phyloP scores from a whole-genome alignment of 805 yeast species.

The Nakazawaea ishiwadae region DNA sequence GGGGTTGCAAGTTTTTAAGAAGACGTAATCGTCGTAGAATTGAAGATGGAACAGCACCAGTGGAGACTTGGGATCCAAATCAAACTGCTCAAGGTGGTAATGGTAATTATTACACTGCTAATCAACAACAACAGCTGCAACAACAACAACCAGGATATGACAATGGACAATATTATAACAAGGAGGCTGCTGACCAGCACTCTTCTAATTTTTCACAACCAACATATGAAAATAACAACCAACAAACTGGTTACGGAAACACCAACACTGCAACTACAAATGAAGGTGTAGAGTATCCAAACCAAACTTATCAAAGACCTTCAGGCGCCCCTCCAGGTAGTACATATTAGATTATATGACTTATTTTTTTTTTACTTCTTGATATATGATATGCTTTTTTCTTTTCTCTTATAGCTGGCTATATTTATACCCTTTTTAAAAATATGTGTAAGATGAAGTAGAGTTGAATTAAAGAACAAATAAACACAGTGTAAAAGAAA shows the following conservation, averaged over 20 bases:
- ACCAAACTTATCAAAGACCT: slow-evolving; percentile 12
- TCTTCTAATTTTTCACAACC: not conserved
- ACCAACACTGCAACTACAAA: not conserved
- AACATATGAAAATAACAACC: not conserved
- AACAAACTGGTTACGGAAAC: too few species aligned
- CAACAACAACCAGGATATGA: slow-evolving; percentile 1
- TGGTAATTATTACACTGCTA: slow-evolving; percentile 3
- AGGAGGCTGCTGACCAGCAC: not conserved
- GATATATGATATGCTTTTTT: not conserved
- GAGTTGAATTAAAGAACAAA: not conserved
- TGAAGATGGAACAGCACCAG: slow-evolving; percentile 9
- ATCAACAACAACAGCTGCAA: slow-evolving; percentile 3
- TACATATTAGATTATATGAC: not conserved
- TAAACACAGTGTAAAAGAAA: too few species aligned
- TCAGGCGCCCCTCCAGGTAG: slow-evolving; percentile 4
- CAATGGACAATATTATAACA: not conserved
- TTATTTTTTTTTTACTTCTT: too few species aligned
- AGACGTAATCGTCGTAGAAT: slow-evolving; percentile 4
- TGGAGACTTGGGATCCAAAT: slow-evolving; percentile 6
- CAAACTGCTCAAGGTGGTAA: slow-evolving; percentile 2
- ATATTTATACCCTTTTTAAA: not conserved
- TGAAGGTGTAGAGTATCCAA: slow-evolving; percentile 4
- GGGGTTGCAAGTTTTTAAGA: slow-evolving; percentile 1
- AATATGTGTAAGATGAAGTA: not conserved
- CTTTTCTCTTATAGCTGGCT: not conserved